A percentile compares a stretch with the other conserved stretches of the same genome.
phyloP scores from a whole-genome alignment of 2,329 filamentous ascomycete genomes.

The Ascocoryne sarcoides region DNA sequence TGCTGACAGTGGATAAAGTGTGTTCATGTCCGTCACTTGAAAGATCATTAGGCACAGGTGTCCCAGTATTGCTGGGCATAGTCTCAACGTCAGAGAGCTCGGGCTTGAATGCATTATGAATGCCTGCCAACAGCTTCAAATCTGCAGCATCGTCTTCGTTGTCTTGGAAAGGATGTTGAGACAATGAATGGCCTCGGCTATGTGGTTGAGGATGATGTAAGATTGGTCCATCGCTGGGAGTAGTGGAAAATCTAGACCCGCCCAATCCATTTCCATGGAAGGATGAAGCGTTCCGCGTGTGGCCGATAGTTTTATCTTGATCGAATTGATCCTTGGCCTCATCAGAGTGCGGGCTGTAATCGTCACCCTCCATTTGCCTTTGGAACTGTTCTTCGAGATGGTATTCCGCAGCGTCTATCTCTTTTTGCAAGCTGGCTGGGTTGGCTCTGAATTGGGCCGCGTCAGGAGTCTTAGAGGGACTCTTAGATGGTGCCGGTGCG shows the following conservation, averaged over 20 bases:
- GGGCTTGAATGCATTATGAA: constrained; percentile 22
- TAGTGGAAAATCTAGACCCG: constrained; percentile 38
- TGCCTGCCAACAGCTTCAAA: constrained; percentile 12
- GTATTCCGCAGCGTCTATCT: constrained; percentile 79
- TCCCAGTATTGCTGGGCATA: constrained; percentile 64
- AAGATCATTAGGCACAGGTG: constrained; percentile 47
- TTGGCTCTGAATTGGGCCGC: constrained; percentile 60
- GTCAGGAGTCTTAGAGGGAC: constrained; percentile 46
- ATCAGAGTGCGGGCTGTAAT: constrained; percentile 56
- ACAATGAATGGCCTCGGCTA: constrained; percentile 62
- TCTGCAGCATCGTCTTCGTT: constrained; percentile 35
- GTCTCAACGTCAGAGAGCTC: constrained; percentile 62
- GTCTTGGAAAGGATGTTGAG: constrained; percentile 55
- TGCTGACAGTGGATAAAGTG: constrained; percentile 47
- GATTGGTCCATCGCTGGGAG: constrained; percentile 45
- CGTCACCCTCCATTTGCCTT: constrained; percentile 69
- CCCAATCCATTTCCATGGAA: constrained; percentile 17
- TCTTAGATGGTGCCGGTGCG: constrained; percentile 31
- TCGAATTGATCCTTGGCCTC: constrained; percentile 17
- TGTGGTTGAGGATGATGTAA: constrained; percentile 68
- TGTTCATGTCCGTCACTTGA: constrained; percentile 42
- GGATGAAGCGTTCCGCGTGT: constrained; percentile 18
- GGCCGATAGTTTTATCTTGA: constrained; percentile 9
- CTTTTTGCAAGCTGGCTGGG: constrained; percentile 68
- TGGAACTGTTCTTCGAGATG: constrained; percentile 74